A percentile compares a stretch with the other conserved stretches of the same genome.
These are phyloP conservation scores for Eucalyptus brandiana DNA, from an alignment of 345 rosid genomes.

Conservation along the genomic window DNA sequence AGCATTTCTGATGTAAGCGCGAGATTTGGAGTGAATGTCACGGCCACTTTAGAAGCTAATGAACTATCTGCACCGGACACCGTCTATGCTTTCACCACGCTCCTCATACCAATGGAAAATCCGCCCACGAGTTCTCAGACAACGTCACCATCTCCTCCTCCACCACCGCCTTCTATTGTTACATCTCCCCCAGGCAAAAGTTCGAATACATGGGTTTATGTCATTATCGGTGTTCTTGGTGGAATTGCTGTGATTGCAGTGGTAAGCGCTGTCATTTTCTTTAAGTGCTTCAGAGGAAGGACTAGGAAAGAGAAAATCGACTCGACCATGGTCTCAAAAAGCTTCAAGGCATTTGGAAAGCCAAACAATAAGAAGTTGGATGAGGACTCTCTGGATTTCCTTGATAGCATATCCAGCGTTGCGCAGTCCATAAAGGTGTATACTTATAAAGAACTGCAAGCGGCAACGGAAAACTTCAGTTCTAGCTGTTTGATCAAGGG, in stretches of 20 bases:
- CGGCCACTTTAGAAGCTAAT: constrained; percentile 11
- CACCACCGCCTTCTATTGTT: constrained; percentile 3
- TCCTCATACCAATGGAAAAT: constrained; percentile 8
- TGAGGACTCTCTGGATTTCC: constrained; percentile 25
- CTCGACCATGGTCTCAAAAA: neutral
- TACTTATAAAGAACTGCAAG: constrained; percentile 38
- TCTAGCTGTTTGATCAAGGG: constrained; percentile 32
- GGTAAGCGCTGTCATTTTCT: constrained; percentile 15
- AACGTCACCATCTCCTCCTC: constrained; percentile 3
- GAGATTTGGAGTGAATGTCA: constrained; percentile 5
- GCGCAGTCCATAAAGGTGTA: constrained; percentile 51
- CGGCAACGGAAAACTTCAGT: constrained; percentile 61
- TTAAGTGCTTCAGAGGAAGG: neutral
- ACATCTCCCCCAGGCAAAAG: neutral
- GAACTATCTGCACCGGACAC: neutral
- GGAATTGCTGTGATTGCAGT: constrained; percentile 21
- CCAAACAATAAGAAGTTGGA: constrained; percentile 17
- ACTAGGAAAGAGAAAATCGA: constrained; percentile 2
- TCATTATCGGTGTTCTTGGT: constrained; percentile 27
- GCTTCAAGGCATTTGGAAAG: constrained; percentile 22
- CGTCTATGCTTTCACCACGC: constrained; percentile 12
- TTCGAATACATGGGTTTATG: constrained; percentile 47
- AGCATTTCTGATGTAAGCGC: neutral
- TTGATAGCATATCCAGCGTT: constrained; percentile 25
- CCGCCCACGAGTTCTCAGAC: constrained; percentile 19